phyloP scores from a whole-genome alignment of 371 early-diverging fungal genomes.

The Amoeboaphelidium protococcarum region DNA sequence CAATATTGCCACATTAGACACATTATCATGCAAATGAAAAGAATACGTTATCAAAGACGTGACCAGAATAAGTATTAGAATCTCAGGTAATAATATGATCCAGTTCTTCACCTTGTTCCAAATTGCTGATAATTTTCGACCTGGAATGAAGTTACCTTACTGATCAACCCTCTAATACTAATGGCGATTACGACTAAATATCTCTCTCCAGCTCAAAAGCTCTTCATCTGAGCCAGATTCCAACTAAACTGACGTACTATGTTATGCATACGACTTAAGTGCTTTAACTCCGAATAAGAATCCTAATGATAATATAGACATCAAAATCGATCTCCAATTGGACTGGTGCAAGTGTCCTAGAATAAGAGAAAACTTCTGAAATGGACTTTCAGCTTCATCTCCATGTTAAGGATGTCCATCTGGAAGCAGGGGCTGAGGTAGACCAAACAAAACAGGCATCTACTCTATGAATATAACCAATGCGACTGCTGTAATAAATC shows the following conservation, averaged over 20 bases:
- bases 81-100: slow-evolving; percentile 56
- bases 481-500: slow-evolving; percentile 76
- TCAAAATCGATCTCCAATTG: not conserved
- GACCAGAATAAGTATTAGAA: slow-evolving; percentile 43
- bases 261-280: too few relatives aligned
- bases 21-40: slow-evolving; percentile 26
- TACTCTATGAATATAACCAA: slow-evolving; percentile 65
- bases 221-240: too few relatives aligned
- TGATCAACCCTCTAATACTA: too few relatives aligned
- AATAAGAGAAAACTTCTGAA: not conserved
- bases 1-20: slow-evolving; percentile 13
- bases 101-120: slow-evolving; percentile 13
- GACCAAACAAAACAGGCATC: slow-evolving; percentile 40
- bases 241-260: too few relatives aligned
- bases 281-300: too few relatives aligned
- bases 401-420: not conserved
- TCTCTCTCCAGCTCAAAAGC: too few relatives aligned
- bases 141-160: too few relatives aligned
- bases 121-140: too few relatives aligned
- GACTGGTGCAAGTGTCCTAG: not conserved
- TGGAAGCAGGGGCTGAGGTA: not conserved
- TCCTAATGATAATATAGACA: not conserved
- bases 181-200: too few relatives aligned
- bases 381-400: not conserved
- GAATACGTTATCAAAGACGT: slow-evolving; percentile 29